A percentile compares a stretch with the other conserved stretches of the same genome.
phyloP scores from a whole-genome alignment of 306 rosid genomes.

The Amphicarpaea edgeworthii region DNA sequence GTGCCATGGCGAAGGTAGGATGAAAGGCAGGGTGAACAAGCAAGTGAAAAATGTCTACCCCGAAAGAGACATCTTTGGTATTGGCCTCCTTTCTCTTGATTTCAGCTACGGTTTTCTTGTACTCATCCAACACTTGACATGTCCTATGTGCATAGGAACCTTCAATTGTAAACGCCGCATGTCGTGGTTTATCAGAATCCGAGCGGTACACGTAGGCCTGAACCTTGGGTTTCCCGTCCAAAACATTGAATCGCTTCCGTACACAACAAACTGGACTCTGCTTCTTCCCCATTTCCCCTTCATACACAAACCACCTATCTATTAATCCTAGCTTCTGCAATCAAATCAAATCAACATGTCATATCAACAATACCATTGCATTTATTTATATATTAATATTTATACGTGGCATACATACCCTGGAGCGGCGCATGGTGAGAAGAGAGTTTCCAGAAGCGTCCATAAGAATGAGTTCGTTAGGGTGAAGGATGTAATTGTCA shows the following conservation, averaged over 20 bases:
- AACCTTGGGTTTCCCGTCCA: slow-evolving; percentile 51
- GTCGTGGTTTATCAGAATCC: slow-evolving; percentile 45
- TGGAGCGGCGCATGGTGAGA: slow-evolving; percentile 74
- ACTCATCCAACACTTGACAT: slow-evolving; percentile 73
- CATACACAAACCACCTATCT: slow-evolving; percentile 73
- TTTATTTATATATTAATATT: no score
- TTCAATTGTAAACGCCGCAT: slow-evolving; percentile 56
- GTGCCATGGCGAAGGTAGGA: slow-evolving; percentile 82
- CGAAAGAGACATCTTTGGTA: slow-evolving; percentile 67
- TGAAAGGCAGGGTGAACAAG: slow-evolving; percentile 74
- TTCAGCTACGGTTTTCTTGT: slow-evolving; percentile 66
- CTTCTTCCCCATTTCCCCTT: slow-evolving; percentile 62
- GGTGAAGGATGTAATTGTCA: slow-evolving; percentile 70
- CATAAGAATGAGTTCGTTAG: slow-evolving; percentile 80
- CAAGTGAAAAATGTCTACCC: slow-evolving; percentile 79
- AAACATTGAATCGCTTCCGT: slow-evolving; percentile 60
- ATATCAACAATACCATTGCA: background rate
- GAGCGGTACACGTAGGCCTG: slow-evolving; percentile 64
- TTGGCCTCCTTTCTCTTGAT: slow-evolving; percentile 72
- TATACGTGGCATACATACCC: no score
- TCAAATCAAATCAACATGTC: slow-evolving; percentile 19
- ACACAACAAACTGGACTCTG: slow-evolving; percentile 63
- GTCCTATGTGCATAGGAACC: slow-evolving; percentile 76
- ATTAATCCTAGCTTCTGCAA: slow-evolving; percentile 63
- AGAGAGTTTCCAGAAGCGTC: slow-evolving; percentile 73